Evolutionary conservation across 2,329 filamentous ascomycete species (phyloP).

Genomic region (Aspergillus oerlinghausenensis): DNA sequence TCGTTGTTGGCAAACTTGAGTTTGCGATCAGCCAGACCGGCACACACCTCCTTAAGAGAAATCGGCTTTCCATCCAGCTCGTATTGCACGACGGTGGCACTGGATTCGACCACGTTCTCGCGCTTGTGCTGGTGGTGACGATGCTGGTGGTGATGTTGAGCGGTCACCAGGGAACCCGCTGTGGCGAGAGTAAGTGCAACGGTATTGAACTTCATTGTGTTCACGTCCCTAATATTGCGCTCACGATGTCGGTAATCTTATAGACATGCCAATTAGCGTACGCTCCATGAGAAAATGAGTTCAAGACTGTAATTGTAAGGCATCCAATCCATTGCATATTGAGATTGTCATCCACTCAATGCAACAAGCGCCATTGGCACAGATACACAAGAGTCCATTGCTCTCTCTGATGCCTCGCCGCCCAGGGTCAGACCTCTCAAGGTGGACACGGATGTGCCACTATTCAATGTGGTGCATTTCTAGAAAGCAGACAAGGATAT

Average conservation of each 20-base stretch:
- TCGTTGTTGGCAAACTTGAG: constrained; percentile 61
- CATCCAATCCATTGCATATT: not conserved
- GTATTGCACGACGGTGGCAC: constrained; percentile 65
- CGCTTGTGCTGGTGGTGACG: constrained; percentile 39
- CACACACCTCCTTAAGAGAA: constrained; percentile 55
- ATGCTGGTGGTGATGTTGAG: constrained; percentile 41
- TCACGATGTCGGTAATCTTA: not conserved
- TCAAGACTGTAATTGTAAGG: not conserved
- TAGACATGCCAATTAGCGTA: not conserved
- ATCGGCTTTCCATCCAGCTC: constrained; percentile 56
- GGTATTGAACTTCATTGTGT: constrained; percentile 40
- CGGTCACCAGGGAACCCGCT: constrained; percentile 39
- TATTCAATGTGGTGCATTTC: not conserved
- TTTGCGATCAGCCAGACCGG: constrained; percentile 66
- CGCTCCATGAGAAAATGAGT: not conserved
- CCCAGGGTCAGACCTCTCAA: not conserved
- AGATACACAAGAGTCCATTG: not conserved
- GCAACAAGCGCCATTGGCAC: not conserved
- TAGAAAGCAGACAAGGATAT: not conserved
- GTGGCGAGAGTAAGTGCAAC: constrained; percentile 39
- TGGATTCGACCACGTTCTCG: constrained; percentile 49
- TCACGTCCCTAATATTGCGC: not conserved
- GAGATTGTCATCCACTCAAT: not conserved
- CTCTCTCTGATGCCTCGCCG: not conserved
- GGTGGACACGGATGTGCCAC: not conserved